Evolutionary conservation across 1,284 basidiomycete species (phyloP), one percentile per base, ranked within the genome.

Genomic region (Albatrellus sp.): DNA sequence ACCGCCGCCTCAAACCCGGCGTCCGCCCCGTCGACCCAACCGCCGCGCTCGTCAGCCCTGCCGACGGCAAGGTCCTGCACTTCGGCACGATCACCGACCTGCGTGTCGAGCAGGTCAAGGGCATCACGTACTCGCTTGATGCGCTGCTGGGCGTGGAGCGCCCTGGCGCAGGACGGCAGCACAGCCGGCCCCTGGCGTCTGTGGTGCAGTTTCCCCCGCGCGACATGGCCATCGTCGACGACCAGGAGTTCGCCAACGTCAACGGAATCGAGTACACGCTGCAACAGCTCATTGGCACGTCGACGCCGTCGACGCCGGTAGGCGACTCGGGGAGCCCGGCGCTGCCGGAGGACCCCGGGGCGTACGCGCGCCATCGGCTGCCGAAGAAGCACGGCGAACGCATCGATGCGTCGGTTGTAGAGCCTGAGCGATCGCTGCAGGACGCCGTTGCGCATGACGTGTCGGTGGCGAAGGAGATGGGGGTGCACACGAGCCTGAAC

Each of bases 221-320:
- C 48, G 66, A 74, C 41, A 67, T 73, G 61, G 68, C 70, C 24
- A 19, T 75, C 20, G 80, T 90, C 35, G 75, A 87, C 54, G 89
- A 98, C 64, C 74, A 74, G 50, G 80, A 92, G 52, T 99, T 99
- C 57, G 94, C 94, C 2, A 82, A 89, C 55, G 88, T 99, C 56
- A 99, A 98, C 59, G 91, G 93, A 34, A 98, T 99, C 55, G 83
- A 90, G 52, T 98, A 99, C 66, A 89, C 80, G 39, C 76, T 99
- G 11, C 81, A 86, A 45, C 76, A 90, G 52, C 80, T 98, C 33
- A 68, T 93, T 46, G 80, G 80, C 28, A 54, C 60, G 11, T 61
- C 61, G 0, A 60, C 62, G 1, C 60, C 67, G 6, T 55, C 64
- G 1, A 60, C 62, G 1, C 59, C 62, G 5, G 48, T 52, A 40